Conservation (phyloP, 2,329 filamentous ascomycete species). For the Escovopsis sp. region DNA sequence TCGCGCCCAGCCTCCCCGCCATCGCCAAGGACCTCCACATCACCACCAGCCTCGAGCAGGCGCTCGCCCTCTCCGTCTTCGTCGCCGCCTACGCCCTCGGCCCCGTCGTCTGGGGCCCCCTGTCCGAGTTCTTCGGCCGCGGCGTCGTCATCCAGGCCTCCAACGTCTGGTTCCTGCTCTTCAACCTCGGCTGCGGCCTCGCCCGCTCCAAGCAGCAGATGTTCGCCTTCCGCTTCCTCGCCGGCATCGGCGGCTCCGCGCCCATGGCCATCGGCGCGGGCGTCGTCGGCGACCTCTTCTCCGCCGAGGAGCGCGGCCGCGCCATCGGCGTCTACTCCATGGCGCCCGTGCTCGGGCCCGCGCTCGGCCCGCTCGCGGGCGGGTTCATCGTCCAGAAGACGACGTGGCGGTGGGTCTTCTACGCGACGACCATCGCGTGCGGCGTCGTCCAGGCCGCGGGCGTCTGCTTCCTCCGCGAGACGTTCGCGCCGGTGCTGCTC, state of each 20-base stretch:
- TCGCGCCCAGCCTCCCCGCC: conserved; percentile 32
- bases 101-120: conserved; percentile 44
- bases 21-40: conserved; percentile 41
- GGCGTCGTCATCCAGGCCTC: conserved; percentile 32
- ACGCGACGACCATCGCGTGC: conserved; percentile 46
- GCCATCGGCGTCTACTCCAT: conserved; percentile 50
- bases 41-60: conserved; percentile 24
- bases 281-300: conserved; percentile 47
- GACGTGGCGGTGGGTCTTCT: conserved; percentile 63
- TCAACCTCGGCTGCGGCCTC: conserved; percentile 45
- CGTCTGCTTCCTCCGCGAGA: conserved; percentile 45
- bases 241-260: conserved; percentile 42
- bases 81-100: conserved; percentile 36
- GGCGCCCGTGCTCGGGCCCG: conserved; percentile 42
- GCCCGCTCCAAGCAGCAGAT: conserved; percentile 46
- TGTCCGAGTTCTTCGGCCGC: conserved; percentile 44
- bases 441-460: conserved; percentile 43
- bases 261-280: conserved; percentile 53
- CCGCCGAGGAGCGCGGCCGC: conserved; percentile 39
- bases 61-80: conserved; percentile 28
- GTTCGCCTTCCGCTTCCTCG: conserved; percentile 45
- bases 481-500: conserved; percentile 45
- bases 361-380: conserved; percentile 31
- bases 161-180: conserved; percentile 40
- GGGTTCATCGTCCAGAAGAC: conserved; percentile 28